A percentile compares a stretch with the other conserved stretches of the same genome.
Conservation (phyloP, 2,329 filamentous ascomycete species). For the Triangularia verruculosa region DNA sequence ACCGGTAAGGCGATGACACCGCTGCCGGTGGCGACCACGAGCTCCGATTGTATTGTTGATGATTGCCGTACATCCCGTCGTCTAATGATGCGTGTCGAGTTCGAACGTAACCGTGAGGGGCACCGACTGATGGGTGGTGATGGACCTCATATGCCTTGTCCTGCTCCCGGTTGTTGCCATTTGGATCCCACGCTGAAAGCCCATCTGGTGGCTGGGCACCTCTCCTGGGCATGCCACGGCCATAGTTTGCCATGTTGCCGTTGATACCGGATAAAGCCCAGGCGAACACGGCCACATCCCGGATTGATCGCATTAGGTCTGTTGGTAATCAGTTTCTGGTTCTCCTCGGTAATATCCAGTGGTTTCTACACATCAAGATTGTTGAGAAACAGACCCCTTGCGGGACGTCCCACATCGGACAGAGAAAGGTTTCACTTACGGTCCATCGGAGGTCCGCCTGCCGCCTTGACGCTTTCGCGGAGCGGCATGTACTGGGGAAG, state of each 20-base stretch:
- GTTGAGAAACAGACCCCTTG: background rate
- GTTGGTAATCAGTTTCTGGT: slow-evolving; percentile 4
- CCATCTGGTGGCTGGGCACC: slow-evolving; percentile 61
- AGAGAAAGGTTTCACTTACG: slow-evolving; percentile 28
- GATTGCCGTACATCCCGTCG: slow-evolving; percentile 20
- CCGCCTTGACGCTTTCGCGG: slow-evolving; percentile 43
- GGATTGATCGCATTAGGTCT: slow-evolving; percentile 73
- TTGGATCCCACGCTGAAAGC: slow-evolving; percentile 58
- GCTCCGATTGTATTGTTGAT: background rate
- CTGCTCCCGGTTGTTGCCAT: background rate
- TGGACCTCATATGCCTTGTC: background rate
- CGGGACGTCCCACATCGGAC: slow-evolving; percentile 1
- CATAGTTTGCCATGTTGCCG: slow-evolving; percentile 64
- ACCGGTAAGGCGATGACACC: slow-evolving; percentile 5
- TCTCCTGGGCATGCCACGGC: slow-evolving; percentile 59
- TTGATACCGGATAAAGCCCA: slow-evolving; percentile 82
- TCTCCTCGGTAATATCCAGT: background rate
- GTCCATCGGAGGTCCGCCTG: slow-evolving; percentile 53
- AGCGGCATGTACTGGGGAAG: slow-evolving; percentile 45
- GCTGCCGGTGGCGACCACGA: slow-evolving; percentile 1
- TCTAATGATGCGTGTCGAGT: slow-evolving; percentile 21
- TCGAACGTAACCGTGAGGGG: slow-evolving; percentile 10
- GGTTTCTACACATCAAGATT: background rate
- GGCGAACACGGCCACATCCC: slow-evolving; percentile 83
- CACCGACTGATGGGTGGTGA: background rate